Percentiles rank a stretch among this genome's conserved stretches.
These are phyloP conservation scores for Trypanosomatidae sp. DNA, from an alignment of 208 protist genomes.

Conservation along the genomic window DNA sequence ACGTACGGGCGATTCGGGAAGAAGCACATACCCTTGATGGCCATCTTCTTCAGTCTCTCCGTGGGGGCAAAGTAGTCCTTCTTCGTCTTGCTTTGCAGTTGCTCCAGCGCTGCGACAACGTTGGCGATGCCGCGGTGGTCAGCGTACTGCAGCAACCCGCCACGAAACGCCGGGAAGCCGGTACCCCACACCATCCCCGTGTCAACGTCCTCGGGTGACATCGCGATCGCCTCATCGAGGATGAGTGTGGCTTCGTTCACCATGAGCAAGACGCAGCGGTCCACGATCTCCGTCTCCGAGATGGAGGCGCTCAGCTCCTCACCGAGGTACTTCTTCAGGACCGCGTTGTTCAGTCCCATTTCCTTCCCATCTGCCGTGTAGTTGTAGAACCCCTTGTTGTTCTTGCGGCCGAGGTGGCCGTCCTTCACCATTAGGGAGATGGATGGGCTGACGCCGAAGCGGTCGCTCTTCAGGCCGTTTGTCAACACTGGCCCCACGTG, in stretches of 20 bases:
- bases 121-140: conserved; percentile 61
- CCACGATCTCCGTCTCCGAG: conserved; percentile 61
- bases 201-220: conserved; percentile 75
- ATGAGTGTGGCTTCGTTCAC: conserved; percentile 83
- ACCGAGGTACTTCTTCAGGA: conserved; percentile 38
- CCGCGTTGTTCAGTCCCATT: conserved; percentile 41
- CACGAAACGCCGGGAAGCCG: conserved; percentile 83
- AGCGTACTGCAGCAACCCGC: conserved; percentile 79
- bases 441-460: conserved; percentile 50
- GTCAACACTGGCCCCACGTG: conserved; percentile 74
- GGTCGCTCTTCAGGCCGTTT: conserved; percentile 58
- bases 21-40: conserved; percentile 55
- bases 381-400: conserved; percentile 86
- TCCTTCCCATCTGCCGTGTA: conserved; percentile 81
- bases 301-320: conserved; percentile 31
- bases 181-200: conserved; percentile 88
- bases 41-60: conserved; percentile 63
- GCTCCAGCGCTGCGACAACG: conserved; percentile 54
- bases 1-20: conserved; percentile 79
- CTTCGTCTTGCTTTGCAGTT: conserved; percentile 45
- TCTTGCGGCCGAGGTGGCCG: conserved; percentile 86
- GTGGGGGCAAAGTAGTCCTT: conserved; percentile 65
- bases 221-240: conserved; percentile 66
- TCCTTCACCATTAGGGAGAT: conserved; percentile 63
- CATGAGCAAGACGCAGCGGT: conserved; percentile 85